Percentiles rank a stretch among this genome's conserved stretches.
These are phyloP conservation scores for Amanita thiersii DNA, from an alignment of 768 basidiomycete species.

Conservation along the genomic window DNA sequence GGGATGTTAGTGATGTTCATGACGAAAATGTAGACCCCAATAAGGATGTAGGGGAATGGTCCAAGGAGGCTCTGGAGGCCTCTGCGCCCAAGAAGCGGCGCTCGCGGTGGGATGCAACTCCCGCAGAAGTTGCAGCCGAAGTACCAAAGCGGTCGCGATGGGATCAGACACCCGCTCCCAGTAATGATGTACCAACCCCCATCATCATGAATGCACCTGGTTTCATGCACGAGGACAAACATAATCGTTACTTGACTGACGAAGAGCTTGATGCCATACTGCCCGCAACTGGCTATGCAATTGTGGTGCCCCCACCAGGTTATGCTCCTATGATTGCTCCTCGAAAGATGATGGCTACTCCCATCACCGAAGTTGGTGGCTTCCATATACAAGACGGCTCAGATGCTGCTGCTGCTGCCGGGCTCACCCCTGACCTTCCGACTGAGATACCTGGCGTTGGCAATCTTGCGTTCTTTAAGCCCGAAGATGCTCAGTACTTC, in stretches of 20 bases:
- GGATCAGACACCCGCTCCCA: slow-evolving; percentile 83
- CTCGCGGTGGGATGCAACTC: slow-evolving; percentile 94
- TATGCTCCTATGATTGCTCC: slow-evolving; percentile 75
- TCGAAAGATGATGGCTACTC: slow-evolving; percentile 52
- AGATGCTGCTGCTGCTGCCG: slow-evolving; percentile 87
- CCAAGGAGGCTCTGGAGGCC: slow-evolving; percentile 64
- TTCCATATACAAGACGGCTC: slow-evolving; percentile 97
- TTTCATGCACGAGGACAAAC: slow-evolving; percentile 88
- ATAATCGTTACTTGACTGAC: slow-evolving; percentile 92
- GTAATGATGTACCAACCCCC: slow-evolving; percentile 56
- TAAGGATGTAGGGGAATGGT: slow-evolving; percentile 58
- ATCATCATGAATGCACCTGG: slow-evolving; percentile 88
- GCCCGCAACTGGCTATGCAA: slow-evolving; percentile 78
- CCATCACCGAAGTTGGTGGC: slow-evolving; percentile 58
- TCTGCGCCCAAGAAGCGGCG: slow-evolving; percentile 85
- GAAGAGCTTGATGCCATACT: slow-evolving; percentile 92
- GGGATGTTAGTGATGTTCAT: slow-evolving; percentile 61
- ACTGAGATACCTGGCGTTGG: slow-evolving; percentile 99
- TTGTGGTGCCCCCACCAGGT: slow-evolving; percentile 90
- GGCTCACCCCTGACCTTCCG: slow-evolving; percentile 86
- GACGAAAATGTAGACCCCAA: slow-evolving; percentile 65
- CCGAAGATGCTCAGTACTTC: slow-evolving; percentile 97
- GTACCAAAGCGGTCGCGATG: slow-evolving; percentile 89
- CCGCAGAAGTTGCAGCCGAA: slow-evolving; percentile 58
- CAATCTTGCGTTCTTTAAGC: slow-evolving; percentile 94